Evolutionary conservation across 805 yeast species (phyloP).

Genomic region (Zygosaccharomyces rouxii): DNA sequence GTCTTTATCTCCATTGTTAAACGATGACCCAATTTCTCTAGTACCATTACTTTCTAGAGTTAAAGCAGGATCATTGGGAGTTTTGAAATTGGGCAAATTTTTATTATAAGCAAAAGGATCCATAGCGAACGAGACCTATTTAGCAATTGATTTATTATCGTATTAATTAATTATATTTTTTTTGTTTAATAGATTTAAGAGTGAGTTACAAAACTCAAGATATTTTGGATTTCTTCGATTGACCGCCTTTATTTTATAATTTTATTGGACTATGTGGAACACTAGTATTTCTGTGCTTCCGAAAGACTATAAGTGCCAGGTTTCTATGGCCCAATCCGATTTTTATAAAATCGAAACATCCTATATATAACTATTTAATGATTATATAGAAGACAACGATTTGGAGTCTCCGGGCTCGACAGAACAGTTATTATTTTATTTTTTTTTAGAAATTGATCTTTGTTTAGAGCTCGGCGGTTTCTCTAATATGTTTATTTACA

Average conservation of each 20-base stretch:
- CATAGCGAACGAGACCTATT: constrained; percentile 4
- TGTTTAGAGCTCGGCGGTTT: not conserved
- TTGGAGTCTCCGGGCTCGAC: not conserved
- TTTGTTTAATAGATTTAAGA: not conserved
- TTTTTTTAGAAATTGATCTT: not conserved
- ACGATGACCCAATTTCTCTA: constrained; percentile 6
- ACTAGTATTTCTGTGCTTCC: not conserved
- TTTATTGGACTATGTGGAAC: not conserved
- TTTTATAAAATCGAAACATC: constrained; percentile 1
- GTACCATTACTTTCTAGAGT: constrained; percentile 7
- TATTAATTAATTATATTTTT: not conserved
- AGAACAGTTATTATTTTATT: not conserved
- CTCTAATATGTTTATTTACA: not conserved
- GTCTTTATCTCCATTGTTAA: constrained; percentile 9
- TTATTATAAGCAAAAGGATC: constrained; percentile 7
- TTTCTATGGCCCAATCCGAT: constrained; percentile 1
- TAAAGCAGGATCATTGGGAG: constrained; percentile 8
- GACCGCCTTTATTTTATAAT: constrained; percentile 4
- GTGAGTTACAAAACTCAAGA: constrained; percentile 1
- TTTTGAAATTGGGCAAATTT: constrained; percentile 1
- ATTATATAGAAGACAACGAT: not conserved
- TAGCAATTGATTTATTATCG: not conserved
- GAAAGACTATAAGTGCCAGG: not conserved
- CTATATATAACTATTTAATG: not conserved
- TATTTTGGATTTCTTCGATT: constrained; percentile 3